phyloP scores from a whole-genome alignment of 2,329 filamentous ascomycete species.

The Raffaelea arxii region DNA sequence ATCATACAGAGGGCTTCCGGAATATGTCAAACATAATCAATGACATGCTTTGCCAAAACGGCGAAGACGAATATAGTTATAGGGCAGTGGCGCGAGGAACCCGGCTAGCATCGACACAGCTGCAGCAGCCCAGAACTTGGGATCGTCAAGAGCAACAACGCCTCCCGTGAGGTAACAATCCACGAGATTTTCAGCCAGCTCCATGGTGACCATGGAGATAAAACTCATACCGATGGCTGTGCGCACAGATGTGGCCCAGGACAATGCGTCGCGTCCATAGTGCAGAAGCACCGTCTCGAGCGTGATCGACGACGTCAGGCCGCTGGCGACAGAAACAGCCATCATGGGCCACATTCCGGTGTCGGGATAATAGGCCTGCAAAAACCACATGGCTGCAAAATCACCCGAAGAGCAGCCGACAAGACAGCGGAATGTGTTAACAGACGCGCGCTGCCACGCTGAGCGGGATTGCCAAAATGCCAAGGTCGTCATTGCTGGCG shows the following conservation, averaged over 20 bases:
- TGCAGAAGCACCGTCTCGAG: constrained; percentile 43
- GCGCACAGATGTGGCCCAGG: constrained; percentile 34
- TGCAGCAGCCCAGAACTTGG: constrained; percentile 43
- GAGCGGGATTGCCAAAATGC: constrained; percentile 23
- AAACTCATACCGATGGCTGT: constrained; percentile 50
- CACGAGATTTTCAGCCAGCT: constrained; percentile 42
- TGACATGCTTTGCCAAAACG: constrained; percentile 40
- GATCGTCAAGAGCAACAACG: constrained; percentile 32
- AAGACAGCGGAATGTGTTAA: constrained; percentile 47
- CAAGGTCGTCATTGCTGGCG: too few species aligned
- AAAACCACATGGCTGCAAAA: constrained; percentile 44
- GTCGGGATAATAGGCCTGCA: constrained; percentile 37
- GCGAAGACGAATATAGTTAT: constrained; percentile 39
- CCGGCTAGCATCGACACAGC: constrained; percentile 31
- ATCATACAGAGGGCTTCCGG: too few species aligned
- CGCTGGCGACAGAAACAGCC: constrained; percentile 44
- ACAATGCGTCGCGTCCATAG: constrained; percentile 34
- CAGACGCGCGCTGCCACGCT: constrained; percentile 37
- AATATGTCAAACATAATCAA: too few species aligned
- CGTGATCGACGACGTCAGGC: constrained; percentile 39
- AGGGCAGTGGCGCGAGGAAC: constrained; percentile 40
- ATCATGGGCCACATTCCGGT: constrained; percentile 39
- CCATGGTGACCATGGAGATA: constrained; percentile 51
- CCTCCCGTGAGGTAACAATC: constrained; percentile 47
- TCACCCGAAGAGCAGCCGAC: constrained; percentile 46